These are phyloP conservation scores for Penicillium sp. DNA, from an alignment of 2,329 filamentous ascomycete genomes.

Conservation along the genomic window DNA sequence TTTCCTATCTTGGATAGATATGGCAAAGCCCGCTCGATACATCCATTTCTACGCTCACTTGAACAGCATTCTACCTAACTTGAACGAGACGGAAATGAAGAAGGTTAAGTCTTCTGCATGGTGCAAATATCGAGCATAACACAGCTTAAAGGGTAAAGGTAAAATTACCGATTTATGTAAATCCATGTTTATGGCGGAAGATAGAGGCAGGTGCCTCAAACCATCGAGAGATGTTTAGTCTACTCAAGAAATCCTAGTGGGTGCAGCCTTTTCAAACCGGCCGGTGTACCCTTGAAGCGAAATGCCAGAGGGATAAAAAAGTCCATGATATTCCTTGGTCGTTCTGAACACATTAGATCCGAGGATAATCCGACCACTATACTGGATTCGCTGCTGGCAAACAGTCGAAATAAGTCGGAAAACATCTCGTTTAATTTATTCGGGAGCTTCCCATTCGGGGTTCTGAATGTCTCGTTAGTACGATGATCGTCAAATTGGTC, in stretches of 20 bases:
- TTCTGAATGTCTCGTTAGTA: conserved; percentile 43
- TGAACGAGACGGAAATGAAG: not conserved
- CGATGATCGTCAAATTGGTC: not conserved
- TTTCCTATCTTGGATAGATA: conserved; percentile 29
- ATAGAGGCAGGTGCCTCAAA: not conserved
- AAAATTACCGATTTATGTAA: not conserved
- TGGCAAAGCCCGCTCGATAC: not conserved
- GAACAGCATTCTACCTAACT: not conserved
- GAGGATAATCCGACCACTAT: conserved; percentile 29
- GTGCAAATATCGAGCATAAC: not conserved
- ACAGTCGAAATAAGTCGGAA: conserved; percentile 20
- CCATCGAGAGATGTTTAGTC: conserved; percentile 9
- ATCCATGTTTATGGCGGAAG: conserved; percentile 2
- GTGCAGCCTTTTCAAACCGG: not conserved
- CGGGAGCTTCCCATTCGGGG: conserved; percentile 48
- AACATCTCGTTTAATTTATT: conserved; percentile 32
- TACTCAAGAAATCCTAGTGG: conserved; percentile 11
- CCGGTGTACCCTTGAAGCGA: conserved; percentile 9
- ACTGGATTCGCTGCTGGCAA: conserved; percentile 20
- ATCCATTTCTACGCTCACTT: not conserved
- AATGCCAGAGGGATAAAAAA: conserved; percentile 21
- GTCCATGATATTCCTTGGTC: conserved; percentile 36
- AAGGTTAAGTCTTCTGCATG: not conserved
- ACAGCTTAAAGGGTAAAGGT: not conserved
- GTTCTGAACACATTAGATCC: conserved; percentile 41